Base-by-base conservation (phyloP, 1,139 yeast species). In the Sugiyamaella grinbergsii region DNA sequence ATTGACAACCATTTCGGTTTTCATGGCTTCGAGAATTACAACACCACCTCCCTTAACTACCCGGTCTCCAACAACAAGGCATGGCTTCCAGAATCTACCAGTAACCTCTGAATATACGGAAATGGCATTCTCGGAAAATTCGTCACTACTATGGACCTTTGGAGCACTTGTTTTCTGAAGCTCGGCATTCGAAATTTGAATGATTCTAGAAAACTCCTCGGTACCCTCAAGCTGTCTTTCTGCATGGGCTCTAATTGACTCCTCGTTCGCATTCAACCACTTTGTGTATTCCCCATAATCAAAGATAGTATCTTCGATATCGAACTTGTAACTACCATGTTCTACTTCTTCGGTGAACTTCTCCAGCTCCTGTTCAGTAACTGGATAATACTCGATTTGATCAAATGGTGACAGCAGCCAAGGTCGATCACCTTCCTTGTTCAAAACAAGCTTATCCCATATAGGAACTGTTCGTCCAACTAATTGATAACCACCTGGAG, bases 401-500 rank as follows among this genome's bases (percentile, higher is more conserved):
- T 93, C 98, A 66, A 93, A 93, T 61, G 95, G 95, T 7, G 83
- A 74, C 62, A 91, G 77, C 62, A 93, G 74, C 98, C 98, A 93
- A 52, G 98, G 98, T 51, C 83, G 74, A 4, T 34, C 34, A 20
- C 42, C 42, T 11, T 84, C 89, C 24, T 53, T 51, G 47, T 93
- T 93, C 55, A 93, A 75, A 29, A 88, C 78, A 62, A 91, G 78
- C 72, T 89, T 91, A 69, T 93, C 98, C 98, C 98, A 93, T 61
- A 91, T 91, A 53, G 98, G 98, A 59, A 93, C 83, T 4, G 98
- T 93, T 67, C 98, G 81, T 52, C 98, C 98, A 57, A 90, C 93
- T 62, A 93, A 78, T 73, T 91, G 98, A 71, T 93, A 93, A 26
- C 98, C 98, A 71, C 98, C 98, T 49, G 98, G 98, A 22, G 96